phyloP scores from a whole-genome alignment of 2,329 filamentous ascomycete genomes.

The Colletotrichum sp. region DNA sequence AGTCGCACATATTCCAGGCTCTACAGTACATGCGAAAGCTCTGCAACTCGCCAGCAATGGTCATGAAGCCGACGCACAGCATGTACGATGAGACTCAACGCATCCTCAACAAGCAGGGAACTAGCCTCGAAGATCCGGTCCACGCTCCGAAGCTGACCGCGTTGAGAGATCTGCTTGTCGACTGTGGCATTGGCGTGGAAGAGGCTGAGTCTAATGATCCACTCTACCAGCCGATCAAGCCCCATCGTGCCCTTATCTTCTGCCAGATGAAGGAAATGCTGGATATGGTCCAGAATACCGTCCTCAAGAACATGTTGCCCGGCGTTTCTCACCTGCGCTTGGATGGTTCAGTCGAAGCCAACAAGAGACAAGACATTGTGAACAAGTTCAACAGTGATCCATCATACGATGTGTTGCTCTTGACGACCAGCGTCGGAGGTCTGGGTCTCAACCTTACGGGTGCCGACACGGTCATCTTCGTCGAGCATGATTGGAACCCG shows the following conservation, averaged over 20 bases:
- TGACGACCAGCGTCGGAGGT: slow-evolving; percentile 95
- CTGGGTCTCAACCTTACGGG: slow-evolving; percentile 94
- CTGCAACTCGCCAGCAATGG: slow-evolving; percentile 95
- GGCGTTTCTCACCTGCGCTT: slow-evolving; percentile 93
- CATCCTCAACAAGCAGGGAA: slow-evolving; percentile 78
- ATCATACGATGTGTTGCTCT: slow-evolving; percentile 89
- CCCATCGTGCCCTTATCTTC: slow-evolving; percentile 94
- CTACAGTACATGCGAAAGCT: slow-evolving; percentile 99
- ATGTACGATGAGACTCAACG: slow-evolving; percentile 88
- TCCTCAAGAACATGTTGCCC: slow-evolving; percentile 88
- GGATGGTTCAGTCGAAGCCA: slow-evolving; percentile 91
- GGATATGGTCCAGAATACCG: slow-evolving; percentile 96
- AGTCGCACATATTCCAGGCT: slow-evolving; percentile 99
- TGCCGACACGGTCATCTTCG: slow-evolving; percentile 98
- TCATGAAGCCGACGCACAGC: slow-evolving; percentile 92
- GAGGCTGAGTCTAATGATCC: slow-evolving; percentile 64
- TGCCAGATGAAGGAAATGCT: slow-evolving; percentile 99
- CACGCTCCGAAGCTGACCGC: slow-evolving; percentile 95
- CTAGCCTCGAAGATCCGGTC: slow-evolving; percentile 79
- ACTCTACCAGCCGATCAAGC: slow-evolving; percentile 83
- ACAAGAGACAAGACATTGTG: slow-evolving; percentile 94
- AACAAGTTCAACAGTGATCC: slow-evolving; percentile 99
- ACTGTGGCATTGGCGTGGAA: slow-evolving; percentile 92
- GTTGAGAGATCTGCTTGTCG: slow-evolving; percentile 90
- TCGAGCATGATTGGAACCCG: slow-evolving; percentile 99